Evolutionary conservation across 108 stramenopile species (phyloP), one percentile per base, ranked within the genome.

Genomic region (Pseudonitzschia delicatissima): DNA sequence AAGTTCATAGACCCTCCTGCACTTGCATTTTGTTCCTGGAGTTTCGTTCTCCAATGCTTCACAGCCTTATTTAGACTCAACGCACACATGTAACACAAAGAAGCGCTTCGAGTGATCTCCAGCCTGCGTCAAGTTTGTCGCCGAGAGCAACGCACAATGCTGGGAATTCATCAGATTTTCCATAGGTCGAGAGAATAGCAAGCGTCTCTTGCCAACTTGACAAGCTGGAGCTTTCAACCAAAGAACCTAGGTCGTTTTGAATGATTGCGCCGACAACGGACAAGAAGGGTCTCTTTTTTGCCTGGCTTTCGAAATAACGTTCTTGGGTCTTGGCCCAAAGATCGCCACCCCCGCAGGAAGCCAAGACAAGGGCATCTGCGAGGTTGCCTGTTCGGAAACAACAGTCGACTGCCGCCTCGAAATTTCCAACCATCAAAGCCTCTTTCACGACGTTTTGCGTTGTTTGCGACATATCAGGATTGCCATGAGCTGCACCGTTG

Each of bases 21-120:
- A 13, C 11, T 17, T 39, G 36, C 64, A 23, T 73, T 57, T 55
- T 76, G 89, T 36, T 85, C 83, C 39, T 62, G 71, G 31, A 72
- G 57, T 45, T 93, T 86, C 37, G 79, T 59, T 49, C 78, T 88
- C 96, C 96, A 97, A 71, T 82, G 90, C 45, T 72, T 70, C 2
- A 92, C 86, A 17, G 96, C 82, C 67, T 86, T 81, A 21, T 77
- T 79, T 35, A 98, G 82, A 69, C 92, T 95, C 70, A 94, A 74
- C 11, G 96, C 90, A 62, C 97, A 99, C 87, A 99, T 93, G 88
- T 86, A 97, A 60, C 96, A 97, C 4, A 97, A 79, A 28, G 90
- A 88, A 5, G 98, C 98, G 66, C 74, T 81, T 20, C n/a, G 64
- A 68, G 26, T 67, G 35, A 68, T 97, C 96, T 4, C 93, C 84